Percentiles rank a stretch among this genome's conserved stretches.
phyloP scores from a whole-genome alignment of 805 yeast genomes.

The Debaryomyces prosopidis region DNA sequence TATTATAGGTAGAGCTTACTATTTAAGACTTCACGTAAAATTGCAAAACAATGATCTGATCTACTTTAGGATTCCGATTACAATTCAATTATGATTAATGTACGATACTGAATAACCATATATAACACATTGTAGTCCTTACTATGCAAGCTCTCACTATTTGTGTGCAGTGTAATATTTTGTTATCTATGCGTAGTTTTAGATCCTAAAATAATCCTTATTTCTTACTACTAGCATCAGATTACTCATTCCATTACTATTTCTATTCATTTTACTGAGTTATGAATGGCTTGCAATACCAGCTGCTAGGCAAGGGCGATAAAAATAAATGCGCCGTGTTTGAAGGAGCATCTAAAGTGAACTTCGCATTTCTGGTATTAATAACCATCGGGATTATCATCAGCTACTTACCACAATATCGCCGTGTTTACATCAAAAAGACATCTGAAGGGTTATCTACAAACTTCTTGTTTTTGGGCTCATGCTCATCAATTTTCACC shows the following conservation, averaged over 20 bases:
- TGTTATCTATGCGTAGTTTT: too few species aligned
- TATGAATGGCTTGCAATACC: too few species aligned
- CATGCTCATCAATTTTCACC: slow-evolving; percentile 67
- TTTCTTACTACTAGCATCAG: too few species aligned
- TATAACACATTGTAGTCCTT: too few species aligned
- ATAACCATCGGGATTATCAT: slow-evolving; percentile 67
- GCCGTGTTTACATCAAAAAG: slow-evolving; percentile 53
- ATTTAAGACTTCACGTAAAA: slow-evolving; percentile 29
- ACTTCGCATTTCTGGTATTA: slow-evolving; percentile 49
- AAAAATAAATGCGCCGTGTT: slow-evolving; percentile 38
- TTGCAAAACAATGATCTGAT: slow-evolving; percentile 26
- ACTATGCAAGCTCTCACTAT: too few species aligned
- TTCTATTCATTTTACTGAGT: too few species aligned
- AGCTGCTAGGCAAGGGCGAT: background rate
- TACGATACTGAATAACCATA: too few species aligned
- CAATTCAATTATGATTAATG: slow-evolving; percentile 28
- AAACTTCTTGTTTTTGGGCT: slow-evolving; percentile 67
- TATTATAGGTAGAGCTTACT: slow-evolving; percentile 35
- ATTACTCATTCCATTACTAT: too few species aligned
- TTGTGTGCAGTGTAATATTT: too few species aligned
- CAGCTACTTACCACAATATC: slow-evolving; percentile 78
- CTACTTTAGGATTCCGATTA: slow-evolving; percentile 32
- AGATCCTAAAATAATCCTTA: too few species aligned
- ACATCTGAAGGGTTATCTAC: slow-evolving; percentile 82
- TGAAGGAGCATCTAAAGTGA: slow-evolving; percentile 49